Evolutionary conservation across 768 basidiomycete species (phyloP), one percentile per base, ranked within the genome.

Genomic region (Cantharellus anzutake): DNA sequence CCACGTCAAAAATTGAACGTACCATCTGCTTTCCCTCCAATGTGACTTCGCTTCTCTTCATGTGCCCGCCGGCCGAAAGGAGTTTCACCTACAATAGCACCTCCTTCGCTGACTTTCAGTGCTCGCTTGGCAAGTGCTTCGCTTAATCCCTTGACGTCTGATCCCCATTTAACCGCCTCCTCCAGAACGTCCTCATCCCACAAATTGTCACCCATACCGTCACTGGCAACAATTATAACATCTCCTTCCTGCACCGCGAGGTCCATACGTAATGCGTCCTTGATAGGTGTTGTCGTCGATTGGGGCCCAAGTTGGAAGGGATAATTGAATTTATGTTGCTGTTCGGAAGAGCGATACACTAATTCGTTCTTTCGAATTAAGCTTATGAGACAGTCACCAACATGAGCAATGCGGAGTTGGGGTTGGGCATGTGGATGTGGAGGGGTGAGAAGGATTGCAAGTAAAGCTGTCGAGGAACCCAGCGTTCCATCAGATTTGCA

Each of bases 181-280:
- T 92, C 89, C 14, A 91, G 70, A 16, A 92, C 79, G 61, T 92
- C 88, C 65, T 83, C 82, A 65, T 90, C 87, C 84, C 89, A 91
- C 34, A 91, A 71, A 66, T 92, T 92, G 69, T 92, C 89, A 63
- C 81, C 80, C 56, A 92, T 72, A 1, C 88, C 88, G 65, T 92
- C 89, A 20, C 78, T 80, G 0, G 86, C 83, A 44, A 92, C 78
- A 62, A 92, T 83, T 59, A 91, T 76, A 58, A 89, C 83, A 61
- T 87, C 86, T 60, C 84, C 78, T 29, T 76, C 75, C 62, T 74
- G 73, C 2, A 87, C 84, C 34, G 83, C 84, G 0, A 89, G 72
- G 0, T 79, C 79, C 64, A 83, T 79, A 3, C 82, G 71, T 60
- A 82, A 82, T 2, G 87, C 85, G 56, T 86, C 78, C 20, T 75